These are phyloP conservation scores for Nidula microcarpa DNA, from an alignment of 768 basidiomycete species.

Conservation along the genomic window DNA sequence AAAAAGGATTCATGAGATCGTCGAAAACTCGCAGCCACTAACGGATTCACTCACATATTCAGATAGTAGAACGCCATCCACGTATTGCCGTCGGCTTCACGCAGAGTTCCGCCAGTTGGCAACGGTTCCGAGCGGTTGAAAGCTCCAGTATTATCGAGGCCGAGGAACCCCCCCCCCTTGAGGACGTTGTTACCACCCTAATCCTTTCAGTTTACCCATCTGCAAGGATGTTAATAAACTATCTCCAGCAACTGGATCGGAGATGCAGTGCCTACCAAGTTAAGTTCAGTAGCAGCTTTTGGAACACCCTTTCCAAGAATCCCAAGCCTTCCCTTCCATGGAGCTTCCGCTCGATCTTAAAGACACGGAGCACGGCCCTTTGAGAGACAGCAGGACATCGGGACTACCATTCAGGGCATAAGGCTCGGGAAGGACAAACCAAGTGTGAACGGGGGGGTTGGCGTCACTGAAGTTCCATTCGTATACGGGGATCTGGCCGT, in stretches of 20 bases:
- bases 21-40: background rate
- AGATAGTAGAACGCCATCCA: constrained; percentile 99
- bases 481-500: constrained; percentile 97
- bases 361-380: constrained; percentile 95
- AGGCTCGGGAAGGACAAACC: constrained; percentile 39
- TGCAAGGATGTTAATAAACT: too few species aligned
- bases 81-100: constrained; percentile 97
- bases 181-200: constrained; percentile 93
- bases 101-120: constrained; percentile 89
- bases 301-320: constrained; percentile 97
- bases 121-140: constrained; percentile 98
- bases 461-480: constrained; percentile 99
- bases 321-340: constrained; percentile 84
- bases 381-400: background rate
- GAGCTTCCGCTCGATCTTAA: constrained; percentile 98
- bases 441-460: constrained; percentile 98
- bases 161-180: constrained; percentile 97
- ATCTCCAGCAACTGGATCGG: background rate
- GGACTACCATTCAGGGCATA: background rate
- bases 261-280: constrained; percentile 63
- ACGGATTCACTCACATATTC: constrained; percentile 67
- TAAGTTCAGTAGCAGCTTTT: constrained; percentile 94
- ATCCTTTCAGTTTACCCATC: constrained; percentile 98
- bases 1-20: constrained; percentile 1
- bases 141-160: constrained; percentile 95